Conservation (phyloP, 2,329 filamentous ascomycete genomes). For the Ceratocystis lukuohia region DNA sequence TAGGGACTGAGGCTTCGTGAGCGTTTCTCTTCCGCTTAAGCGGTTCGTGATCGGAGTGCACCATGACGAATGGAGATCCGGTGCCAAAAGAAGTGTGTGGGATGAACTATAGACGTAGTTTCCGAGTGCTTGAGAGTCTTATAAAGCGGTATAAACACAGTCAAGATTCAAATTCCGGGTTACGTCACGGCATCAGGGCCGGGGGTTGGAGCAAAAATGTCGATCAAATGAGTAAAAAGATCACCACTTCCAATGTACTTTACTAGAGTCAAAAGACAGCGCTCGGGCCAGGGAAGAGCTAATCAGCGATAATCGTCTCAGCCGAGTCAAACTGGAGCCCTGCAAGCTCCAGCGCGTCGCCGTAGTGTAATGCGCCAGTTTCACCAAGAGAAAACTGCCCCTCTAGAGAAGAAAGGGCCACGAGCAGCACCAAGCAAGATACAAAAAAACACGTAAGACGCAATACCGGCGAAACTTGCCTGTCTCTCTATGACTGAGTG, state of each 20-base stretch:
- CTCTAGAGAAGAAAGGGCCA: conserved; percentile 3
- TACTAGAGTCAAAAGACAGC: background rate
- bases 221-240: background rate
- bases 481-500: too few relatives aligned
- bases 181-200: background rate
- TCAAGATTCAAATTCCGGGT: background rate
- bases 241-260: too few relatives aligned
- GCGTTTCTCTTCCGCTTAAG: conserved; percentile 19
- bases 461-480: too few relatives aligned
- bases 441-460: too few relatives aligned
- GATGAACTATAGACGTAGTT: background rate
- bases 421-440: background rate
- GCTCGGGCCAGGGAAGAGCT: background rate
- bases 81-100: background rate
- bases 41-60: conserved; percentile 16
- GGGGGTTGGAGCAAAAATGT: background rate
- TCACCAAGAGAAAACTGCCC: background rate
- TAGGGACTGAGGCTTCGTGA: conserved; percentile 15
- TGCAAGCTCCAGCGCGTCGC: conserved; percentile 16
- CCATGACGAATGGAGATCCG: conserved; percentile 1
- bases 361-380: conserved; percentile 15
- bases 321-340: conserved; percentile 13
- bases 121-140: background rate
- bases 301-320: background rate
- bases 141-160: background rate